A percentile compares a stretch with the other conserved stretches of the same genome.
phyloP scores from a whole-genome alignment of 2,329 filamentous ascomycete genomes.

The Purpureocillium lavendulum region DNA sequence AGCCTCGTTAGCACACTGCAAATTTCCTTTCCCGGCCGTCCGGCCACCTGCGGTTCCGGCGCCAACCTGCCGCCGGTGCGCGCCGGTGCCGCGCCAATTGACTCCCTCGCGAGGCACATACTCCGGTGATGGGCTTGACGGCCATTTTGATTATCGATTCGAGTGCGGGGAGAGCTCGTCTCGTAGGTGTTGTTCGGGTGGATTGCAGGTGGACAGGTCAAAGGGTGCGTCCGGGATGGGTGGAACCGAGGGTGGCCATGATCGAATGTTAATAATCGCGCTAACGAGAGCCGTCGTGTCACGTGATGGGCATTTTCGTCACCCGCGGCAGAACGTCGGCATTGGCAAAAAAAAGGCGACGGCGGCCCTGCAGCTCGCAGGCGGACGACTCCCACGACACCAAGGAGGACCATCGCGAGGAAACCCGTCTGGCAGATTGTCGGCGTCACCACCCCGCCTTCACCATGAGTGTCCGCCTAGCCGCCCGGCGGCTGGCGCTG shows the following conservation, averaged over 20 bases:
- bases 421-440: background rate
- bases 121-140: conserved; percentile 50
- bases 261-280: conserved; percentile 27
- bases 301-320: conserved; percentile 9
- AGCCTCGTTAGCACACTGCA: conserved; percentile 21
- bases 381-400: background rate
- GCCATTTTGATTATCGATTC: conserved; percentile 35
- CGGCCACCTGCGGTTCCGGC: background rate
- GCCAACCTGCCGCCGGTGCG: background rate
- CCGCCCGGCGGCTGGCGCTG: conserved; percentile 51
- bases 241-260: conserved; percentile 13
- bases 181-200: conserved; percentile 7
- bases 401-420: background rate
- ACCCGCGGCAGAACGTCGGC: conserved; percentile 15
- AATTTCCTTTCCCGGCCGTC: conserved; percentile 2
- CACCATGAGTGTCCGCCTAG: conserved; percentile 57
- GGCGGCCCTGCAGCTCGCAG: conserved; percentile 11
- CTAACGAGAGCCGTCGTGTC: conserved; percentile 11
- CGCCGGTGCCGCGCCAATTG: no score
- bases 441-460: conserved; percentile 3
- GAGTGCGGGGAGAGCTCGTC: conserved; percentile 11
- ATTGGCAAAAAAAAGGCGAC: conserved; percentile 12
- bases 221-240: conserved; percentile 1
- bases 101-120: conserved; percentile 30
- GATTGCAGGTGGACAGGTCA: conserved; percentile 16